phyloP scores from a whole-genome alignment of 129 eudicot genomes.

The Pittosporum tobira region DNA sequence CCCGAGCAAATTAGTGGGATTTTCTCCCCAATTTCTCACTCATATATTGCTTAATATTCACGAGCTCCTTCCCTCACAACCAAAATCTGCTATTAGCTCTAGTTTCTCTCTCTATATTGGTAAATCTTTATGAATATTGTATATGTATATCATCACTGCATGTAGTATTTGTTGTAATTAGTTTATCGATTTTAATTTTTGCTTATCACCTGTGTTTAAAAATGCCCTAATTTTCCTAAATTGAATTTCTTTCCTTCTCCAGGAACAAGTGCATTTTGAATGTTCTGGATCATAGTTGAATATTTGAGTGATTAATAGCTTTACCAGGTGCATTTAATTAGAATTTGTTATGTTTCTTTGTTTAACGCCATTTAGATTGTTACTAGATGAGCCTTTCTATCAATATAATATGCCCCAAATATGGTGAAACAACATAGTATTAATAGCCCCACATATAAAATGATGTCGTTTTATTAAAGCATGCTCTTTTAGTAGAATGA shows the following conservation, averaged over 20 bases:
- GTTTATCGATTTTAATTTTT: neutral
- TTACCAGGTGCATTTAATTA: neutral
- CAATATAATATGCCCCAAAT: no score
- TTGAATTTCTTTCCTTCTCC: neutral
- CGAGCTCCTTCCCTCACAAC: neutral
- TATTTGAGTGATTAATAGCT: neutral
- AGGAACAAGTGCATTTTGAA: constrained; percentile 2
- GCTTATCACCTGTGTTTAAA: neutral
- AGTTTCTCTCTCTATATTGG: neutral
- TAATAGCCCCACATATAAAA: no score
- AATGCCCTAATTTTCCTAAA: neutral
- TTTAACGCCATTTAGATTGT: neutral
- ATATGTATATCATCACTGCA: constrained; percentile 6
- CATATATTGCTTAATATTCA: neutral
- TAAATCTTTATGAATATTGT: neutral
- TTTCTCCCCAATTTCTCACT: neutral
- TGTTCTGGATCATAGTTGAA: neutral
- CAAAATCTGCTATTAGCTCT: neutral
- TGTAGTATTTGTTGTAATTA: neutral
- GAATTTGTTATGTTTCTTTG: neutral
- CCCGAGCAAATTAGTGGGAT: neutral
- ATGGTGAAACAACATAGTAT: no score
- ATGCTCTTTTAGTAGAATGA: no score
- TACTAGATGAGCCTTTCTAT: neutral
- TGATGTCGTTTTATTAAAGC: no score